These are phyloP conservation scores for Trichoderma sp. DNA, from an alignment of 2,329 filamentous ascomycete genomes.

Conservation along the genomic window DNA sequence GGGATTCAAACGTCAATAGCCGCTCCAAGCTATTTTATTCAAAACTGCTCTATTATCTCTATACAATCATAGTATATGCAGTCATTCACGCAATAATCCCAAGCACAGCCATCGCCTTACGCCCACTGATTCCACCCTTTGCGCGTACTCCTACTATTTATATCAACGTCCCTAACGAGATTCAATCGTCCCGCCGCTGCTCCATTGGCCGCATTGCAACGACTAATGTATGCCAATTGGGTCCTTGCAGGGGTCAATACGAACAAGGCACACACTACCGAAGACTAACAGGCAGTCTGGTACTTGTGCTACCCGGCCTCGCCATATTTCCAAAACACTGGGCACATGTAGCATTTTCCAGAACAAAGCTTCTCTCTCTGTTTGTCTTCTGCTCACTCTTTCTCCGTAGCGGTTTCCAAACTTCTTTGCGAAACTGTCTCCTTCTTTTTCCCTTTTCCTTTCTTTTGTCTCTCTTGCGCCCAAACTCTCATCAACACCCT, in stretches of 20 bases:
- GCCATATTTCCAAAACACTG: slow-evolving; percentile 8
- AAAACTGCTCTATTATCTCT: background rate
- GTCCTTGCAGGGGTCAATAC: slow-evolving; percentile 20
- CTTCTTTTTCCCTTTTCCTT: background rate
- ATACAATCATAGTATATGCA: no score
- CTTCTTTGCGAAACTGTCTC: background rate
- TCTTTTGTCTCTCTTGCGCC: background rate
- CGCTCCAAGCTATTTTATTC: background rate
- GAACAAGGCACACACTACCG: slow-evolving; percentile 20
- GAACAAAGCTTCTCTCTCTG: background rate
- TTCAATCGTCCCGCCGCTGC: slow-evolving; percentile 2
- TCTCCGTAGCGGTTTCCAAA: background rate
- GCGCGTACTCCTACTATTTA: slow-evolving; percentile 7
- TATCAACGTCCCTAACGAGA: background rate
- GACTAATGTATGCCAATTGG: slow-evolving; percentile 19
- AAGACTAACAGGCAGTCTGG: background rate
- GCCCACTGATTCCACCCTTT: background rate
- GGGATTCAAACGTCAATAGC: background rate
- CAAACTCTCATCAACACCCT: background rate
- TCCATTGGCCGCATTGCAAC: slow-evolving; percentile 14
- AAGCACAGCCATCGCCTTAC: background rate
- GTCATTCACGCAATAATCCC: background rate
- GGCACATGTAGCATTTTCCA: background rate
- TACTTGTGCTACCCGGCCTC: background rate
- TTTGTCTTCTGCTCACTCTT: background rate